Evolutionary conservation across 1,284 basidiomycete species (phyloP), one percentile per base, ranked within the genome.

Genomic region (Earliella scabrosa): DNA sequence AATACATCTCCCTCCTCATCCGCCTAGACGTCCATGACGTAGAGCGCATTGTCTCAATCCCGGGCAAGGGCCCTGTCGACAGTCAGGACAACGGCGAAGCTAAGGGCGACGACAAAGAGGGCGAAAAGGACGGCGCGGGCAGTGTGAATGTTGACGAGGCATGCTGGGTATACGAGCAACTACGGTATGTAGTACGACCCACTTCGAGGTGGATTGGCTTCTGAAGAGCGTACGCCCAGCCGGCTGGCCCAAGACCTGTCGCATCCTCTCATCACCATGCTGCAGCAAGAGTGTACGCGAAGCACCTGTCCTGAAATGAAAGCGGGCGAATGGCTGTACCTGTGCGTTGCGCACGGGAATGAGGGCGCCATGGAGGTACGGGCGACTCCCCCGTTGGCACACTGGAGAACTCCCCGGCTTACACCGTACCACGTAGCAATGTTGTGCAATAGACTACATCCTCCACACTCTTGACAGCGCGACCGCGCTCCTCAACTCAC

Each of bases 371-470:
- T 91, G 82, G 89, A 92, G 85, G 88, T 76, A 61, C 45, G 54
- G 39, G 23, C 9, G 13, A 48, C 13, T 10, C 16, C 35, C 23
- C 3, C 6, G 11, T 3, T n/a, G n/a, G n/a, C n/a, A 11, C 11
- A 24, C 9, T 13, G 29, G 11, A 6, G 2, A 41, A 11, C 39
- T 2, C 8, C 11, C 11, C 14, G 6, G 21, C 21, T 14, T 24
- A 41, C 21, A 14, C 36, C 36, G 9, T 16, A 4, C 7, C 34
- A n/a, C 11, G 24, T 54, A 92, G 84, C 90, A 94, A 84, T 99
- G 97, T 75, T 96, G 93, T 69, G 97, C 96, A 1, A 97, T 98
- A 54, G 96, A 98, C 77, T 98, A 98, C 73, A 97, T 97, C 58
- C 78, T 95, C 8, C 97, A 98, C 72, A 97, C 95, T 0, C 80